phyloP scores from a whole-genome alignment of 768 basidiomycete species.

The Mycena latifolia region DNA sequence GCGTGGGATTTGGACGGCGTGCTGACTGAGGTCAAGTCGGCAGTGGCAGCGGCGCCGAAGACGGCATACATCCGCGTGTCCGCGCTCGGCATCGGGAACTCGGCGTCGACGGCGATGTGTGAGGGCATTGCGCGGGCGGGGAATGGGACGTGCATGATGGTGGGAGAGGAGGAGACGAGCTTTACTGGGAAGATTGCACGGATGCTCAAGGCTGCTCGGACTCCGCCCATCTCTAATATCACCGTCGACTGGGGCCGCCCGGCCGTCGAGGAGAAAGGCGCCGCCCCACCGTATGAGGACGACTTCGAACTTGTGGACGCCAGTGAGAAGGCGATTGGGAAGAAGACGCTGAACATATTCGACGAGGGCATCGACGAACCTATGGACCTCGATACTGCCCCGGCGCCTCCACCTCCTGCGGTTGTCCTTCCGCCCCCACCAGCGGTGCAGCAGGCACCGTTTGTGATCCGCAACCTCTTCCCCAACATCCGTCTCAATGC shows the following conservation, averaged over 20 bases:
- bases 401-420: conserved; percentile 11
- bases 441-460: conserved; percentile 30
- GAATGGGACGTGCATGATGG: conserved; percentile 53
- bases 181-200: conserved; percentile 54
- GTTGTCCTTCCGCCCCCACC: conserved; percentile 23
- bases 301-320: conserved; percentile 34
- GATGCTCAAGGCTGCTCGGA: conserved; percentile 55
- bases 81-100: conserved; percentile 58
- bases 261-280: neutral
- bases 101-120: conserved; percentile 55
- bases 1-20: conserved; percentile 35
- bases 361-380: conserved; percentile 22
- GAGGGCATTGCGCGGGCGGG: conserved; percentile 55
- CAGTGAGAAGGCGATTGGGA: no score
- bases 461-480: conserved; percentile 22
- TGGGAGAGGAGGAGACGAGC: conserved; percentile 54
- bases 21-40: conserved; percentile 28
- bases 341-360: conserved; percentile 26
- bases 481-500: conserved; percentile 29
- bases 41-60: conserved; percentile 38
- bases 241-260: conserved; percentile 51
- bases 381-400: neutral
- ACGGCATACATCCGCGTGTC: conserved; percentile 53
- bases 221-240: conserved; percentile 51
- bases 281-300: conserved; percentile 10